phyloP scores from a whole-genome alignment of 176 grass and related monocot genomes.

The Carex cristatella region DNA sequence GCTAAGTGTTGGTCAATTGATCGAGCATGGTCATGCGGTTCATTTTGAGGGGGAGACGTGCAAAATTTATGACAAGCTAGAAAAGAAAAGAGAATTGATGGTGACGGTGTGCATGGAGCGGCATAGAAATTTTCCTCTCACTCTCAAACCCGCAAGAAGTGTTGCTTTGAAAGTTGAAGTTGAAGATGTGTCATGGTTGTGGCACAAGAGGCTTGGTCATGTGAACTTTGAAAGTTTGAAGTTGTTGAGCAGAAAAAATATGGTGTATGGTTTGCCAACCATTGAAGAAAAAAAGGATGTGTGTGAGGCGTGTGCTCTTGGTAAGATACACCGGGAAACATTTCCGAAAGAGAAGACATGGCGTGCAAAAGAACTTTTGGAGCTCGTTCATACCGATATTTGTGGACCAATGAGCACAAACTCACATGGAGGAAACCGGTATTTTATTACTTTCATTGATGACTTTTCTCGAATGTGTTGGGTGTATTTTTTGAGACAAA shows the following conservation, averaged over 20 bases:
- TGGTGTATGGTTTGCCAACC: neutral
- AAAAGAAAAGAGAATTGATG: neutral
- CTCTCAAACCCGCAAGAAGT: neutral
- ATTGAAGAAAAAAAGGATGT: neutral
- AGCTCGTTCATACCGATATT: neutral
- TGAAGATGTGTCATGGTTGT: neutral
- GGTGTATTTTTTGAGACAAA: neutral
- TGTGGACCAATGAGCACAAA: neutral
- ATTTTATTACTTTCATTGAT: neutral
- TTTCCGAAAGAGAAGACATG: neutral
- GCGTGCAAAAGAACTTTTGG: neutral
- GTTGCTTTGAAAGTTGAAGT: neutral
- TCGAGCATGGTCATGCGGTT: too few species aligned
- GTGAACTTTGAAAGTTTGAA: slow-evolving; percentile 11
- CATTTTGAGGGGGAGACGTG: too few species aligned
- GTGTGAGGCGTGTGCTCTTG: neutral
- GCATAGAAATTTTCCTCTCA: neutral
- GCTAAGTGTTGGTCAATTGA: too few species aligned
- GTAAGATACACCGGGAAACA: neutral
- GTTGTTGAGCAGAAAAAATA: neutral
- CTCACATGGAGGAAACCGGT: neutral
- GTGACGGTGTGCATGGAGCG: neutral
- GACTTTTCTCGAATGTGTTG: slow-evolving; percentile 6
- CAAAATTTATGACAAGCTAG: neutral
- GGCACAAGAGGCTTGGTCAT: neutral